Conservation (phyloP, 2,329 filamentous ascomycete species). For the Talaromyces marneffei region DNA sequence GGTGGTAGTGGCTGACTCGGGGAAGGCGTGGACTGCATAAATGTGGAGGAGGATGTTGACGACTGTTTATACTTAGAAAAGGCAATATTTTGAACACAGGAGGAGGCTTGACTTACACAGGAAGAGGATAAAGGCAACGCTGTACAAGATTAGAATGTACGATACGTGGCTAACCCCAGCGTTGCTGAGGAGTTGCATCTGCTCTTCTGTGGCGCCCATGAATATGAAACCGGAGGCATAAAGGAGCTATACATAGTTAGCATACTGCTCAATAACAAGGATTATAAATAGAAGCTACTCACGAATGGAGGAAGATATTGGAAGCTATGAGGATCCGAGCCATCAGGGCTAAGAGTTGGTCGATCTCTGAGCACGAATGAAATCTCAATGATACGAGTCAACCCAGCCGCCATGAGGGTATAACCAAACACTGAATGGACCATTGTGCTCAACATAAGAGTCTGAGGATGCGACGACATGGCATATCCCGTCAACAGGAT, state of each 20-base stretch:
- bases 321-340: slow-evolving; percentile 64
- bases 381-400: slow-evolving; percentile 83
- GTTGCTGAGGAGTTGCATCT: slow-evolving; percentile 71
- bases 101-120: slow-evolving; percentile 55
- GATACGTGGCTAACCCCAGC: slow-evolving; percentile 80
- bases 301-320: slow-evolving; percentile 66
- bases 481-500: slow-evolving; percentile 90
- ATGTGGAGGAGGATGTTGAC: slow-evolving; percentile 78
- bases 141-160: slow-evolving; percentile 88
- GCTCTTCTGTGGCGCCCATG: slow-evolving; percentile 95
- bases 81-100: slow-evolving; percentile 1
- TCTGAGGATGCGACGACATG: slow-evolving; percentile 88
- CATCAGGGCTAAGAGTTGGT: slow-evolving; percentile 59
- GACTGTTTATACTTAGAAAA: slow-evolving; percentile 42
- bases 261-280: background rate
- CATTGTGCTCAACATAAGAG: slow-evolving; percentile 75
- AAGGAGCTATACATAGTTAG: slow-evolving; percentile 58
- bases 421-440: slow-evolving; percentile 89
- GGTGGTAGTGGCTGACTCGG: slow-evolving; percentile 26
- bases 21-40: slow-evolving; percentile 62
- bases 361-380: slow-evolving; percentile 77
- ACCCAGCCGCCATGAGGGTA: slow-evolving; percentile 83
- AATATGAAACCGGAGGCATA: slow-evolving; percentile 93
- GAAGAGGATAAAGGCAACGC: slow-evolving; percentile 82
- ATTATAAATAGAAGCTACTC: slow-evolving; percentile 48